A percentile compares a stretch with the other conserved stretches of the same genome.
These are phyloP conservation scores for Mycena citricolor DNA, from an alignment of 1,284 basidiomycete genomes.

Conservation along the genomic window DNA sequence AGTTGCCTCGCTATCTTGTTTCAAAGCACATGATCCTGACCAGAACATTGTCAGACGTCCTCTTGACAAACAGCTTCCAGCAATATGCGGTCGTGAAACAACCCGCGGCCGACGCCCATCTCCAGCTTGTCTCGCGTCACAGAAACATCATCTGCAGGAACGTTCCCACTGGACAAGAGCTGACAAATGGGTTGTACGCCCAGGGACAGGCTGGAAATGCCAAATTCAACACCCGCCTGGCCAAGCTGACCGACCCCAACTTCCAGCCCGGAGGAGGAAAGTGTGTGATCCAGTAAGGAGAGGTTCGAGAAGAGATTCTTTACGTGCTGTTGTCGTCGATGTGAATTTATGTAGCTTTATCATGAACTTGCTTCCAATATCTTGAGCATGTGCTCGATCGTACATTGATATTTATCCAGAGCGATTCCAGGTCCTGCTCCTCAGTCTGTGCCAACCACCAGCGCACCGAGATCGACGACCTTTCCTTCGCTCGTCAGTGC, in stretches of 20 bases:
- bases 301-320: neutral
- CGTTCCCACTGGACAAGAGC: conserved; percentile 5
- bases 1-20: neutral
- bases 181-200: conserved; percentile 3
- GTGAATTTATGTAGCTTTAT: no score
- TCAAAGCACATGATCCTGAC: no score
- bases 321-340: no score
- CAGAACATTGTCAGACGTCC: neutral
- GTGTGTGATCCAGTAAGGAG: conserved; percentile 3
- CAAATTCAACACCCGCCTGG: conserved; percentile 7
- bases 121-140: neutral
- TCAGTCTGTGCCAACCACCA: no score
- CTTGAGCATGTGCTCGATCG: no score
- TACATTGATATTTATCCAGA: no score
- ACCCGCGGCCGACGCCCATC: conserved; percentile 3
- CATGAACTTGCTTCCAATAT: no score
- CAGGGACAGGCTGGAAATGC: conserved; percentile 15
- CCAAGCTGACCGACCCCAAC: conserved; percentile 11
- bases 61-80: conserved; percentile 10
- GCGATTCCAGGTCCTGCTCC: no score
- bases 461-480: conserved; percentile 53
- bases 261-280: conserved; percentile 1
- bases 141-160: conserved; percentile 10
- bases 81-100: conserved; percentile 17
- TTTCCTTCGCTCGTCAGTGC: conserved; percentile 67